Evolutionary conservation across 495 filamentous ascomycete genomes (phyloP).

Genomic region (Thozetella sp.): DNA sequence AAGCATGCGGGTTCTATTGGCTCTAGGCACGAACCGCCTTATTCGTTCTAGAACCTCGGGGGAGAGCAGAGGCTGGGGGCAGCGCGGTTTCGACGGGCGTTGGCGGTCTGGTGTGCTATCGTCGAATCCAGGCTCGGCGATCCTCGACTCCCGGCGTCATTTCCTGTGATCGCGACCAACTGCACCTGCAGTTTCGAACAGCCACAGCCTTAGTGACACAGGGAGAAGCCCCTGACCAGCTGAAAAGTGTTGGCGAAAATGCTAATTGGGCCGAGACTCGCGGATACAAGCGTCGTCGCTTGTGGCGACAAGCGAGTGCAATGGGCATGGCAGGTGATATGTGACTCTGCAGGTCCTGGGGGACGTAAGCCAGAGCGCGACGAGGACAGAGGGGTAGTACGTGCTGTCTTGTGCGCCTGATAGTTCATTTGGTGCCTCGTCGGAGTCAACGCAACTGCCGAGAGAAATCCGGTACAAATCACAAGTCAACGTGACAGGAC

Average conservation of each 20-base stretch:
- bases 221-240: not conserved
- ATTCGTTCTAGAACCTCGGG: not conserved
- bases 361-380: not conserved
- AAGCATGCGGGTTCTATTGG: not conserved
- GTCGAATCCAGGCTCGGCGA: not conserved
- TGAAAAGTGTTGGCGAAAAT: not conserved
- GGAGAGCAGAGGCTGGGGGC: not conserved
- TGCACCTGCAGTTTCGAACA: not conserved
- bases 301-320: not conserved
- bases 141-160: not conserved
- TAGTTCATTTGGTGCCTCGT: not conserved
- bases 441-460: too few relatives aligned
- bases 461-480: too few relatives aligned
- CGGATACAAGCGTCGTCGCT: not conserved
- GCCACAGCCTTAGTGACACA: not conserved
- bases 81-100: not conserved
- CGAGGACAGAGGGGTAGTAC: not conserved
- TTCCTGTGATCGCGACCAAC: not conserved
- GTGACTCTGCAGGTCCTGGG: not conserved
- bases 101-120: not conserved
- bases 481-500: too few relatives aligned
- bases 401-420: not conserved
- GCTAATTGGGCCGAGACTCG: not conserved
- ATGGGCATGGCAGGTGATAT: not conserved
- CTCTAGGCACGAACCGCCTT: not conserved